phyloP scores from a whole-genome alignment of 129 eudicot species.

The Flaveria bidentis region DNA sequence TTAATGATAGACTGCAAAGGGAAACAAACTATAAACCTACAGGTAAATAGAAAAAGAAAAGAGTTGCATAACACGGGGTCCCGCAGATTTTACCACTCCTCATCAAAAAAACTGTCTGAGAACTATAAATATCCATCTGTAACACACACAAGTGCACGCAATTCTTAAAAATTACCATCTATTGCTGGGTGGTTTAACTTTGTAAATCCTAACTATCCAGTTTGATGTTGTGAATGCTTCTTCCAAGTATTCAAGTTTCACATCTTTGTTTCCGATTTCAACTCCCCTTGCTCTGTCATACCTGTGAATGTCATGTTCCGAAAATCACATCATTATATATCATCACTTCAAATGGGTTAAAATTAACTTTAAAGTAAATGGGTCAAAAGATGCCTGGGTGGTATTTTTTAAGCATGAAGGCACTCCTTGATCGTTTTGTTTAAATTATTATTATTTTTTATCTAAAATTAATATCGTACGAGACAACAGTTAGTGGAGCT shows the following conservation, averaged over 20 bases:
- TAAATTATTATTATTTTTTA: background rate
- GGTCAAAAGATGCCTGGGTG: background rate
- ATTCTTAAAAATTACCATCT: constrained; percentile 57
- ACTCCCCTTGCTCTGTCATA: constrained; percentile 95
- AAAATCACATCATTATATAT: background rate
- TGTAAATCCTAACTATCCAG: constrained; percentile 95
- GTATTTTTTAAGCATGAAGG: background rate
- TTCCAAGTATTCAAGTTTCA: constrained; percentile 84
- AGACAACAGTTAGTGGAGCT: background rate
- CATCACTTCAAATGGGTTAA: background rate
- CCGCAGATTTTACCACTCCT: constrained; percentile 25
- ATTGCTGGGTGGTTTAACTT: constrained; percentile 89
- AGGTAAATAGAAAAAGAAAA: background rate
- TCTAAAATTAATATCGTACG: background rate
- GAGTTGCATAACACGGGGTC: constrained; percentile 15
- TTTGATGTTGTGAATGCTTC: constrained; percentile 96
- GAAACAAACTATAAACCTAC: constrained; percentile 21
- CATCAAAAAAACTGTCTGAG: constrained; percentile 18
- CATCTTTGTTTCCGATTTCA: constrained; percentile 93
- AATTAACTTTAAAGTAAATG: background rate
- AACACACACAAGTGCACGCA: background rate
- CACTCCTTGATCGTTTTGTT: background rate
- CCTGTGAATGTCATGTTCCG: constrained; percentile 38
- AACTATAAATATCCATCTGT: constrained; percentile 12
- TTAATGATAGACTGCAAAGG: background rate